Evolutionary conservation across 73 alveolate species (phyloP), one percentile per base, ranked within the genome.

Genomic region (Uronychia setigera): DNA sequence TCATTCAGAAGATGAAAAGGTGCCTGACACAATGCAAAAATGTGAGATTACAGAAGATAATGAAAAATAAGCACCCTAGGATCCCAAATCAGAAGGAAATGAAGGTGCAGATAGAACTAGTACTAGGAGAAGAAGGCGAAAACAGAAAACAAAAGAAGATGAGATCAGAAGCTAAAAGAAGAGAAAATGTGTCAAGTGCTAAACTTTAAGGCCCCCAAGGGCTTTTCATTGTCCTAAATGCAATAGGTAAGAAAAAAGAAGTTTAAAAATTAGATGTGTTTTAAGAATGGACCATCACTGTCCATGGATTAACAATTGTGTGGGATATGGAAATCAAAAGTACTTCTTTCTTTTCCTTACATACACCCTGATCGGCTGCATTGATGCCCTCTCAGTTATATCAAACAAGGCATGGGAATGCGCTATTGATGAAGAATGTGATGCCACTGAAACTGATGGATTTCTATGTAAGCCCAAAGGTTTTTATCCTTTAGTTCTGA

Each of bases 261-360:
- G 67, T 46, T 5, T 11, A 19, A 19, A 46, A 5, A 5, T 46
- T 46, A 46, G 58, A 1, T 80, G 86, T 9, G 58, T 80, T 0
- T 35, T 80, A 31, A 80, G 58, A 5, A 80, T 80, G 86, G 86
- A 80, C 58, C 86, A 80, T 29, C 86, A 80, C 79, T 80, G 86
- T 28, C 86, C 86, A 29, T 80, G 86, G 86, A 29, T 80, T 28
- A 80, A 80, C 59, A 80, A 80, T 29, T 80, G 86, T 27, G 79
- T 80, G 34, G 86, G 86, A 25, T 34, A 33, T 5, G 19, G 29
- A 5, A 80, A 80, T 31, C 33, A 26, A 29, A 34, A 76, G 31
- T 80, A 34, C 32, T 80, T 80, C 86, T 32, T 80, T 28, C 58
- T 80, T 14, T 80, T 80, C 67, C 67, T 46, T 11, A 46, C 67